phyloP scores from a whole-genome alignment of 2,329 filamentous ascomycete genomes.

The Aspergillus puulaauensis region DNA sequence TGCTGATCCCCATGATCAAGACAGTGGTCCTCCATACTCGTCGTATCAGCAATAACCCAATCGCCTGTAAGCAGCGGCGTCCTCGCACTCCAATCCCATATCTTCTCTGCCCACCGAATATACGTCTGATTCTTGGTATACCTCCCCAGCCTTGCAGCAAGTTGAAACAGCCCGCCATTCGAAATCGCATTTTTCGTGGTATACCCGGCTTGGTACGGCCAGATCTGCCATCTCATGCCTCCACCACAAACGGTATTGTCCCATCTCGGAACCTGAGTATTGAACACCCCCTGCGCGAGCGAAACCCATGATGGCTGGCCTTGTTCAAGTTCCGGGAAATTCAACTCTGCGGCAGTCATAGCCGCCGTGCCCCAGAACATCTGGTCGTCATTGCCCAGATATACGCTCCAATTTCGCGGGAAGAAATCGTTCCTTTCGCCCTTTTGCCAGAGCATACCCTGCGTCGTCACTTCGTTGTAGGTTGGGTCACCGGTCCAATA shows the following conservation, averaged over 20 bases:
- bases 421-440: slow-evolving; percentile 73
- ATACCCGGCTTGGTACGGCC: slow-evolving; percentile 70
- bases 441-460: slow-evolving; percentile 72
- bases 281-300: slow-evolving; percentile 76
- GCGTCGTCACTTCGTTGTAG: slow-evolving; percentile 67
- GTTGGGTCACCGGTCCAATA: slow-evolving; percentile 72
- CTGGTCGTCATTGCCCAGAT: slow-evolving; percentile 57
- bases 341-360: slow-evolving; percentile 74
- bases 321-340: slow-evolving; percentile 65
- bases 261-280: slow-evolving; percentile 72
- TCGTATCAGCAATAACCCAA: slow-evolving; percentile 58
- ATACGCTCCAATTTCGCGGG: slow-evolving; percentile 57
- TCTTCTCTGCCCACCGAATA: slow-evolving; percentile 70
- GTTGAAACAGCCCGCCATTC: slow-evolving; percentile 59
- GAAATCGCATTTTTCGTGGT: slow-evolving; percentile 60
- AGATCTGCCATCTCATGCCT: slow-evolving; percentile 84
- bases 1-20: slow-evolving; percentile 52
- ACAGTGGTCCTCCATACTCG: slow-evolving; percentile 52
- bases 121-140: slow-evolving; percentile 82
- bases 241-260: slow-evolving; percentile 66
- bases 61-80: slow-evolving; percentile 53
- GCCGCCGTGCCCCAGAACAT: slow-evolving; percentile 84
- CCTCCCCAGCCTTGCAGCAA: slow-evolving; percentile 66
- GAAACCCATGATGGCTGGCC: slow-evolving; percentile 72
- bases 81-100: slow-evolving; percentile 59